Base-by-base conservation (phyloP, 805 yeast species). In the Sugiyamaella smithiae region DNA sequence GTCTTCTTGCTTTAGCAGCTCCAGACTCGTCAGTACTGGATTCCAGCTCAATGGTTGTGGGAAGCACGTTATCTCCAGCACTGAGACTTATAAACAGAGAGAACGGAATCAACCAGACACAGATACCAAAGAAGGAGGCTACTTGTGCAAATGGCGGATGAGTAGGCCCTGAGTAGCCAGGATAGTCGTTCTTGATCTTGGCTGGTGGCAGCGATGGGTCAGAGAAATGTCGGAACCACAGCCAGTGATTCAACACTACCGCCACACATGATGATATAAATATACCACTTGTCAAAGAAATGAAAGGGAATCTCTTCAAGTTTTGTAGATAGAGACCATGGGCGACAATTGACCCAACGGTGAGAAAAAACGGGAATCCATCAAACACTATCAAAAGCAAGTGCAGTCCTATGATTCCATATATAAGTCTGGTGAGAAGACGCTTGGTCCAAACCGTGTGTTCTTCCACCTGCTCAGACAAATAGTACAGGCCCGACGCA, bases 91-190 rank as follows among this genome's bases (percentile, higher is more conserved):
- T 91, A 66, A 93, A 91, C 49, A 93, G 73, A 3, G 96, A 83
- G 65, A 93, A 88, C 28, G 99, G 99, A 24, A 93, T 78, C 51
- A 91, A 75, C 99, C 99, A 93, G 16, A 93, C 82, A 59, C 93
- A 83, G 36, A 93, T 68, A 1, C 97, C 99, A 63, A 93, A 90
- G 66, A 93, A 93, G 2, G 97, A 85, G n/a, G 97, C 87, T 3
- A 93, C 87, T 63, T 93, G 96, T 1, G 89, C 74, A 62, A 91
- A 91, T 9, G 85, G 74, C 1, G 96, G 95, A 46, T 87, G 77
- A 40, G 79, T 77, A 11, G 85, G 85, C 74, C 43, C 86, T 76
- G 55, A 70, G 74, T 60, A 83, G 70, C 57, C 85, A 66, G 67
- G 73, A 62, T 55, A 72, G 74, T 55, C 84, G 75, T 33, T 46